phyloP scores from a whole-genome alignment of 805 yeast species.

The Candida khao-thaluensis region DNA sequence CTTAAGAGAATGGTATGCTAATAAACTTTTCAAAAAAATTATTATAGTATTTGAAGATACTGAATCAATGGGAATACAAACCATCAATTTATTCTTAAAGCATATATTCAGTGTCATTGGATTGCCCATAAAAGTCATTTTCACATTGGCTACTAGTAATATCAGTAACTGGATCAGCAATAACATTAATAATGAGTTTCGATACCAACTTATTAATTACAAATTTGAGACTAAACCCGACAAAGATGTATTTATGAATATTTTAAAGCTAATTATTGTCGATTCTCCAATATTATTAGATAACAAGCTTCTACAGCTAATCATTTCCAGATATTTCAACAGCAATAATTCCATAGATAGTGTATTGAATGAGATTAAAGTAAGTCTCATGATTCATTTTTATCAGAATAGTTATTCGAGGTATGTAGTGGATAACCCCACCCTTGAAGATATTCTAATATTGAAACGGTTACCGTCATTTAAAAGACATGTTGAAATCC shows the following conservation, averaged over 20 bases:
- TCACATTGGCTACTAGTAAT: conserved; percentile 37
- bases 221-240: conserved; percentile 36
- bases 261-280: conserved; percentile 33
- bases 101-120: conserved; percentile 23
- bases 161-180: conserved; percentile 37
- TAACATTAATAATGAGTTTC: conserved; percentile 30
- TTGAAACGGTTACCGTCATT: conserved; percentile 37
- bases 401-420: conserved; percentile 37
- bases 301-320: conserved; percentile 24
- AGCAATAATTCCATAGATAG: conserved; percentile 43
- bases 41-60: conserved; percentile 37
- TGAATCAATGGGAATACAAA: conserved; percentile 33
- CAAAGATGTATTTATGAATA: conserved; percentile 28
- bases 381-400: conserved; percentile 40
- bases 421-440: conserved; percentile 17
- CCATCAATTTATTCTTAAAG: conserved; percentile 35
- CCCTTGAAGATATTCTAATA: conserved; percentile 17
- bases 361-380: conserved; percentile 35
- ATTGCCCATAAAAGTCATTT: conserved; percentile 34
- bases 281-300: conserved; percentile 18
- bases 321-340: conserved; percentile 34
- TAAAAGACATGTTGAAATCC: conserved; percentile 31
- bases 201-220: conserved; percentile 27
- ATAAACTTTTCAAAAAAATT: not conserved
- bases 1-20: conserved; percentile 6